A percentile compares a stretch with the other conserved stretches of the same genome.
phyloP scores from a whole-genome alignment of 1,284 basidiomycete genomes.

The Austroboletus rostrupii region DNA sequence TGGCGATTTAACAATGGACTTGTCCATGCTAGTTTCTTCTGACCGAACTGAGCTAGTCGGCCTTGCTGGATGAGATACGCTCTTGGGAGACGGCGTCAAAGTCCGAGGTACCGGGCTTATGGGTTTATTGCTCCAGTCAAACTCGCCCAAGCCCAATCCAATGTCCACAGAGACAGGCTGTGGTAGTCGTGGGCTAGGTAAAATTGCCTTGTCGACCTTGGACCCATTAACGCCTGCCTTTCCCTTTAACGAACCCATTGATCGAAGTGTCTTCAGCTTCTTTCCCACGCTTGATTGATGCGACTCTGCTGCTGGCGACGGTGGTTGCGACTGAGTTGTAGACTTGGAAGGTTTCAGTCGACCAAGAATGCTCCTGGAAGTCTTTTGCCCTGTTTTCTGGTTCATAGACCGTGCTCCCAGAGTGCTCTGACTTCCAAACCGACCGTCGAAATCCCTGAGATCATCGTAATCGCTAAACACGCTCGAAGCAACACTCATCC shows the following conservation, averaged over 20 bases:
- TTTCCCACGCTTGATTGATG: slow-evolving; percentile 38
- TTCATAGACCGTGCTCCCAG: slow-evolving; percentile 44
- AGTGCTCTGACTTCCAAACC: slow-evolving; percentile 76
- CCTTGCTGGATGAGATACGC: slow-evolving; percentile 20
- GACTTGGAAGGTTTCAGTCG: slow-evolving; percentile 49
- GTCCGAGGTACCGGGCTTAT: slow-evolving; percentile 22
- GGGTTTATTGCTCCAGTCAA: slow-evolving; percentile 45
- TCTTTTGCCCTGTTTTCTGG: slow-evolving; percentile 44
- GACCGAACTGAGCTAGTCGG: slow-evolving; percentile 14
- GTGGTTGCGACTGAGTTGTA: slow-evolving; percentile 37
- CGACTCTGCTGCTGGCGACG: slow-evolving; percentile 36
- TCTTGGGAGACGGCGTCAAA: slow-evolving; percentile 19
- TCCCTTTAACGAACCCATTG: slow-evolving; percentile 73
- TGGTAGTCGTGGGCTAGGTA: slow-evolving; percentile 49
- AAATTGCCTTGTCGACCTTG: slow-evolving; percentile 34
- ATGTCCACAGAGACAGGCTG: slow-evolving; percentile 49
- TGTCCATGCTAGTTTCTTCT: slow-evolving; percentile 23
- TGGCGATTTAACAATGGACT: slow-evolving; percentile 15
- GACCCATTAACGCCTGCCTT: slow-evolving; percentile 31
- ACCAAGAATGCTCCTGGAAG: slow-evolving; percentile 62
- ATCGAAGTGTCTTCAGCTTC: slow-evolving; percentile 67
- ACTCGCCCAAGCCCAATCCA: slow-evolving; percentile 56
- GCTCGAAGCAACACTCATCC: slow-evolving; percentile 60
- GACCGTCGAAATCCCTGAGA: slow-evolving; percentile 75
- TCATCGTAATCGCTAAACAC: slow-evolving; percentile 83